Conservation (phyloP, 176 grass and related monocot species). For the Aechmea fasciata region DNA sequence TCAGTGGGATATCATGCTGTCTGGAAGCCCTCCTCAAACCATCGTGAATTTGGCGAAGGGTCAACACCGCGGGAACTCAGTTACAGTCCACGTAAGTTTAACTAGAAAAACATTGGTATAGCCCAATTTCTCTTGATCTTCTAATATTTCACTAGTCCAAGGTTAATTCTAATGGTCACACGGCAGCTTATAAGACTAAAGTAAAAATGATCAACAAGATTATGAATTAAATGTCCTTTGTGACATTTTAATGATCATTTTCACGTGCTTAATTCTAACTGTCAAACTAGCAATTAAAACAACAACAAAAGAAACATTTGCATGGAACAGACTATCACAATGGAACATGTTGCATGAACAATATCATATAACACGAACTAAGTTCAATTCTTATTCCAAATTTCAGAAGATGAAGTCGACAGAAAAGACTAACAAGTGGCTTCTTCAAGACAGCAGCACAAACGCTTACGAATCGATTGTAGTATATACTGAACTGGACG, state of each 20-base stretch:
- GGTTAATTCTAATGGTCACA: no score
- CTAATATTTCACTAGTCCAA: no score
- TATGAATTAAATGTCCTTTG: no score
- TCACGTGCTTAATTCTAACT: background rate
- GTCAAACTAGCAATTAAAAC: background rate
- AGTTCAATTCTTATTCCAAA: background rate
- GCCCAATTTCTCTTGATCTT: no score
- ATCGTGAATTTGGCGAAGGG: constrained; percentile 51
- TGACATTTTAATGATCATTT: background rate
- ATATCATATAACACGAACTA: background rate
- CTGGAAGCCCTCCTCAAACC: constrained; percentile 20
- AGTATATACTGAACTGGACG: constrained; percentile 44
- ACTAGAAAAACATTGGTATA: no score
- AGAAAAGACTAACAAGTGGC: constrained; percentile 31
- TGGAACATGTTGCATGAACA: no score
- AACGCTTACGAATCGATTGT: constrained; percentile 47
- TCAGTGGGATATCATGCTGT: constrained; percentile 54
- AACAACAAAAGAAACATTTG: background rate
- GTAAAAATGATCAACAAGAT: no score
- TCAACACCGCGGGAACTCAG: constrained; percentile 60
- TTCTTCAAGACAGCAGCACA: constrained; percentile 62
- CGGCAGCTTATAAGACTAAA: no score
- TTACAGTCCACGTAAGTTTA: constrained; percentile 45
- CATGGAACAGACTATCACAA: background rate
- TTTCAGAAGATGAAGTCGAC: constrained; percentile 30